Evolutionary conservation across 73 alveolate species (phyloP), one percentile per base, ranked within the genome.

Genomic region (Paramecium sonneborni): DNA sequence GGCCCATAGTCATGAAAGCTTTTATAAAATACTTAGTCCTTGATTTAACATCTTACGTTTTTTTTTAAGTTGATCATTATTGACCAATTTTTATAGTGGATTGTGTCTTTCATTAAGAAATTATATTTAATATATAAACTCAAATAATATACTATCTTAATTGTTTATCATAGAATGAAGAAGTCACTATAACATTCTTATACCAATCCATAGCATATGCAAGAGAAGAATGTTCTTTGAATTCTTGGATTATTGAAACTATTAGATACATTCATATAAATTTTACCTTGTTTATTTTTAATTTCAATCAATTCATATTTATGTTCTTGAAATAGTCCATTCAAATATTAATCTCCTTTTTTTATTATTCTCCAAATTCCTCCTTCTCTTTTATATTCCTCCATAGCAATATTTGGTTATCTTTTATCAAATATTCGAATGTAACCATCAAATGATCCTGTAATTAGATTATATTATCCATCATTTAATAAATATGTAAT

Each of bases 91-190:
- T n/a, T n/a, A n/a, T n/a, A n/a, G n/a, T n/a, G n/a, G n/a, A n/a
- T n/a, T n/a, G n/a, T n/a, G n/a, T n/a, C n/a, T n/a, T n/a, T n/a
- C n/a, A n/a, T n/a, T n/a, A n/a, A 9, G 23, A 44, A 1, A 44
- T 11, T 44, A 9, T 11, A 5, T 44, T 11, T 12, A 12, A 48
- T n/a, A 48, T 12, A 5, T 48, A 48, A 15, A 48, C 28, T 58
- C 84, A 62, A 26, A 62, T 62, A 30, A 14, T 30, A 62, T 62
- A 62, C 5, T 24, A 62, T 62, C 84, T 24, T 32, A 62, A 62
- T 62, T 62, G 28, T 46, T 79, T 79, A 43, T 79, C 90, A 79
- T 79, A 79, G 55, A 39, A 79, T 41, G 90, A 79, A 79, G 46
- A 30, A 3, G 90, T 79, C 20, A 46, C 41, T 38, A 79, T 43